Conservation (phyloP, 1,139 yeast genomes). For the Nakaseomyces bracarensis region DNA sequence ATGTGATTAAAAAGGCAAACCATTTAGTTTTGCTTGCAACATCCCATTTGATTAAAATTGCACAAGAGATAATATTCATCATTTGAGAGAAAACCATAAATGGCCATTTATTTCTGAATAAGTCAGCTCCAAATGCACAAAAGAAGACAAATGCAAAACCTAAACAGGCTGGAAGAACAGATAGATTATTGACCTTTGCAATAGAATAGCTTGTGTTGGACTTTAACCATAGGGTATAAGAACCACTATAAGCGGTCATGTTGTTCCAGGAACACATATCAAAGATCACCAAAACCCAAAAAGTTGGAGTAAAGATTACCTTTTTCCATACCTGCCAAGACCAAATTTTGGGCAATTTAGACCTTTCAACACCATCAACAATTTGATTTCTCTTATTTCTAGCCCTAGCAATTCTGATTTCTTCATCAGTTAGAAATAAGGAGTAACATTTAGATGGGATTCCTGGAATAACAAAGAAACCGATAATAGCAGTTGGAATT, state of each 20-base stretch:
- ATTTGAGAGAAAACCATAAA: conserved; percentile 44
- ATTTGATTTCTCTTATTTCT: conserved; percentile 40
- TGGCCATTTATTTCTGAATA: conserved; percentile 32
- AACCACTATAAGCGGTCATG: conserved; percentile 34
- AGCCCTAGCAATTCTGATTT: conserved; percentile 51
- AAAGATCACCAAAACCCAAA: conserved; percentile 31
- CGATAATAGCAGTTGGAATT: conserved; percentile 44
- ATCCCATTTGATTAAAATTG: conserved; percentile 42
- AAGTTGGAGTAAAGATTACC: conserved; percentile 27
- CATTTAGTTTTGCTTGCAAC: conserved; percentile 31
- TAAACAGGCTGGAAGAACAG: conserved; percentile 32
- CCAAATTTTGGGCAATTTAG: conserved; percentile 24
- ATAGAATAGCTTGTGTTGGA: conserved; percentile 29
- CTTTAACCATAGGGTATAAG: conserved; percentile 34
- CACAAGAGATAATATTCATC: conserved; percentile 39
- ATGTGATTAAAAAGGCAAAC: conserved; percentile 33
- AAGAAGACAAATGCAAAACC: conserved; percentile 32
- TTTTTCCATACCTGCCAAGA: conserved; percentile 29
- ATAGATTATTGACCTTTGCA: conserved; percentile 31
- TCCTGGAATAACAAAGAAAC: conserved; percentile 61
- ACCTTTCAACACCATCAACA: conserved; percentile 22
- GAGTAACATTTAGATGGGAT: conserved; percentile 49
- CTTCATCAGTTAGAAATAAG: conserved; percentile 50
- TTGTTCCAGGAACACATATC: conserved; percentile 34
- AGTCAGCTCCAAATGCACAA: conserved; percentile 32